Conservation (phyloP, 305 asterid genomes). For the Solanum hybrid region DNA sequence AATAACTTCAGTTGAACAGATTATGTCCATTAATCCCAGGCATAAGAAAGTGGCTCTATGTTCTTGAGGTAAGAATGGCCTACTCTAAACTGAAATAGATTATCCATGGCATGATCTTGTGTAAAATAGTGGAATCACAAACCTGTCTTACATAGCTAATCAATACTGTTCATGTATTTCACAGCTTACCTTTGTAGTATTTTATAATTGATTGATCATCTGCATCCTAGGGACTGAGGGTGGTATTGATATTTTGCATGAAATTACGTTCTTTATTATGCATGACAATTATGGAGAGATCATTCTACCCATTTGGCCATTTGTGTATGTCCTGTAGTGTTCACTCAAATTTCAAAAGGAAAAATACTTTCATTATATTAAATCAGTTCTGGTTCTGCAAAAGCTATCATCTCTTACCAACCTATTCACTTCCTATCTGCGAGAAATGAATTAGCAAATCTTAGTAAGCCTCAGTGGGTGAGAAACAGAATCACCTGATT, state of each 20-base stretch:
- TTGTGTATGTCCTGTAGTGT: background rate
- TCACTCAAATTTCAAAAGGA: background rate
- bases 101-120: background rate
- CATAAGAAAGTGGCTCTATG: background rate
- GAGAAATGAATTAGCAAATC: background rate
- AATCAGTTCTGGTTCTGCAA: background rate
- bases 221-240: background rate
- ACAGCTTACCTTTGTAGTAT: background rate
- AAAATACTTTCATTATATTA: background rate
- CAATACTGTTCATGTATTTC: background rate
- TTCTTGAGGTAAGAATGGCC: background rate
- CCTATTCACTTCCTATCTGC: background rate
- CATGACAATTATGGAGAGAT: background rate
- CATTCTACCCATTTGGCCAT: background rate
- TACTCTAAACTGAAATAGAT: background rate
- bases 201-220: background rate
- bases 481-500: background rate
- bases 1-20: conserved; percentile 1
- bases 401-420: background rate
- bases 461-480: background rate
- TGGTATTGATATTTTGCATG: background rate
- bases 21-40: background rate
- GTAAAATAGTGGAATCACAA: background rate
- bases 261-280: background rate
- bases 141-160: background rate